These are phyloP conservation scores for Fusarium circinatum DNA, from an alignment of 2,329 filamentous ascomycete genomes.

Conservation along the genomic window DNA sequence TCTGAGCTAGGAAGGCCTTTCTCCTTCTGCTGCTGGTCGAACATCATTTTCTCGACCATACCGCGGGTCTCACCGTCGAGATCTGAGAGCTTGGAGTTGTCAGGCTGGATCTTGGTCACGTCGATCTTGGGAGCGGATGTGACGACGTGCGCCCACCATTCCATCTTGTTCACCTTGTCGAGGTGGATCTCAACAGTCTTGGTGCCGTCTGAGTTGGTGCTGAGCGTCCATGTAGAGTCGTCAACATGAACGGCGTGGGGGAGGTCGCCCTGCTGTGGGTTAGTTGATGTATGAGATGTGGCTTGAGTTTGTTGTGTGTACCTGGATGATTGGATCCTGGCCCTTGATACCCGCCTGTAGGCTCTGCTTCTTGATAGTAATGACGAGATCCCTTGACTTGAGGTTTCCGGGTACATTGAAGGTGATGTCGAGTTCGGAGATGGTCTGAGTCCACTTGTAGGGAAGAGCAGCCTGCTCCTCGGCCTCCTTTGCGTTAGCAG, in stretches of 20 bases:
- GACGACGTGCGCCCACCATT: conserved; percentile 97
- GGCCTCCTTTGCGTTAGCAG: conserved; percentile 75
- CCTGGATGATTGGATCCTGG: conserved; percentile 83
- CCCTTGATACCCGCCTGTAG: conserved; percentile 88
- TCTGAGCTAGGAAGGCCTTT: conserved; percentile 87
- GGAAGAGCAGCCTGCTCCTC: conserved; percentile 91
- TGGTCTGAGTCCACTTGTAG: conserved; percentile 97
- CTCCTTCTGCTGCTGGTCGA: conserved; percentile 97
- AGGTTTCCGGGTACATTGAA: conserved; percentile 82
- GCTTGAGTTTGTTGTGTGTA: conserved; percentile 53
- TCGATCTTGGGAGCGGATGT: conserved; percentile 90
- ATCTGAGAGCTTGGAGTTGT: conserved; percentile 90
- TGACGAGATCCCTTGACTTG: conserved; percentile 84
- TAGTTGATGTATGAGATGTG: background rate
- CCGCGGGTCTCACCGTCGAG: conserved; percentile 92
- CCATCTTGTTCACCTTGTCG: conserved; percentile 95
- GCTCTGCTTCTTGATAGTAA: conserved; percentile 82
- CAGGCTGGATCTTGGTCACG: conserved; percentile 92
- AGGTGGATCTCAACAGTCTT: conserved; percentile 82
- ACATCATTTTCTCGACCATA: conserved; percentile 99
- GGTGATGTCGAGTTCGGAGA: conserved; percentile 85
- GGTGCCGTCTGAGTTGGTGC: conserved; percentile 74
- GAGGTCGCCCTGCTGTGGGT: conserved; percentile 75
- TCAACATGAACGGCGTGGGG: conserved; percentile 82
- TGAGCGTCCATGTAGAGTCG: conserved; percentile 94